Evolutionary conservation across 2,329 filamentous ascomycete species (phyloP), one percentile per base, ranked within the genome.

Genomic region (Penicillium sclerotigenum): DNA sequence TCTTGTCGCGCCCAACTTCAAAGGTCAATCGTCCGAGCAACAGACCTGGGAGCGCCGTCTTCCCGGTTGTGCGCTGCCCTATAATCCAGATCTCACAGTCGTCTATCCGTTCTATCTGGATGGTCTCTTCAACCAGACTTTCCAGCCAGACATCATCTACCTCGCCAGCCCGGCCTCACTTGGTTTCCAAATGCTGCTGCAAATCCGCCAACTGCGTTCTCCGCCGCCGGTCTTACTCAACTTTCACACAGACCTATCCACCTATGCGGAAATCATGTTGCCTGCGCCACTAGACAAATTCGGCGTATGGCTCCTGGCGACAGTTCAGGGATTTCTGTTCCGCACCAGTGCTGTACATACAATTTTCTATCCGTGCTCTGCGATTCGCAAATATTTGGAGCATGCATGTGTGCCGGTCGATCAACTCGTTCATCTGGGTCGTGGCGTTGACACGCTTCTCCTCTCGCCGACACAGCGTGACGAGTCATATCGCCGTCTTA

Each of bases 161-260:
- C 76, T 89, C 13, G 87, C 87, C 1, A 87, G 84, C 41, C 87
- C 87, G 0, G 87, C 87, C 2, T 87, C 84, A 5, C 75, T 89
- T 3, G 87, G 87, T 4, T 89, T 89, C 64, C 87, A 89, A 60
- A 82, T 89, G 52, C 80, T 89, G 72, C 76, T 89, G n/a, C 86
- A 89, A 68, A 74, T 88, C 48, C 80, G 84, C 42, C 85, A 87
- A 61, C 79, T 87, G 52, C 70, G 69, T 22, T 75, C 81, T 31
- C 76, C 77, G 7, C 31, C 31, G 14, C 31, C 31, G 31, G 31
- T 33, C 31, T 16, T 33, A 16, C 14, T 33, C 14, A 33, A 33
- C 31, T 33, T 33, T 8, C 31, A 33, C 6, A 33, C 31, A 16
- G 31, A 33, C 31, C 14, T 90, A 10, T 83, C 85, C 0, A 85